Conservation (phyloP, 2,329 filamentous ascomycete species). For the Emmonsiellopsis sp. region DNA sequence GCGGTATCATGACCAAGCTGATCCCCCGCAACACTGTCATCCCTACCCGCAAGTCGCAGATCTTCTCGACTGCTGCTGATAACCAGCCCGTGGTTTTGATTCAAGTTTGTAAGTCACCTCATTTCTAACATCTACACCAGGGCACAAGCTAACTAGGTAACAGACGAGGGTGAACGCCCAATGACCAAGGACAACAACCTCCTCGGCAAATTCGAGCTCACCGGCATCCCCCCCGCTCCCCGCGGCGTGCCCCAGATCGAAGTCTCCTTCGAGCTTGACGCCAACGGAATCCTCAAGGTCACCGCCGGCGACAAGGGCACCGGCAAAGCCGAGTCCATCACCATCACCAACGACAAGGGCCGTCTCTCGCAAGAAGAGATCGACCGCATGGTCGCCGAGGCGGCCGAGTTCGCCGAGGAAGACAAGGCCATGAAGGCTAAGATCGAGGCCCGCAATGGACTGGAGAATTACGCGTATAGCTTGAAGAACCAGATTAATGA, state of each 20-base stretch:
- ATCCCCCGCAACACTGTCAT: slow-evolving; percentile 93
- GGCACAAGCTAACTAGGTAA: slow-evolving; percentile 12
- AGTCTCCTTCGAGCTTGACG: slow-evolving; percentile 94
- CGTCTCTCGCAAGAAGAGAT: slow-evolving; percentile 95
- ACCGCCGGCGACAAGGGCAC: slow-evolving; percentile 96
- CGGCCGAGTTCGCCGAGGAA: slow-evolving; percentile 97
- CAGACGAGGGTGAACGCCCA: slow-evolving; percentile 75
- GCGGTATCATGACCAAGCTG: slow-evolving; percentile 94
- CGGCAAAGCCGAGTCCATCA: slow-evolving; percentile 94
- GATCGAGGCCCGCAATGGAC: slow-evolving; percentile 90
- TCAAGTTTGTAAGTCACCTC: slow-evolving; percentile 58
- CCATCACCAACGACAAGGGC: slow-evolving; percentile 99
- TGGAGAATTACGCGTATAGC: slow-evolving; percentile 99
- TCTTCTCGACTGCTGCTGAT: slow-evolving; percentile 93
- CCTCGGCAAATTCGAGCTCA: slow-evolving; percentile 97
- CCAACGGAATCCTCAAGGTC: slow-evolving; percentile 97
- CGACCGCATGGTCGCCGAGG: slow-evolving; percentile 97
- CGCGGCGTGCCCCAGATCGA: slow-evolving; percentile 97
- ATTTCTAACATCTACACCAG: no score
- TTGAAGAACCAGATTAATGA: slow-evolving; percentile 99
- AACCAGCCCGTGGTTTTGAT: slow-evolving; percentile 95
- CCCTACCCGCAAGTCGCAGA: slow-evolving; percentile 93
- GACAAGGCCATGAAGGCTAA: slow-evolving; percentile 97
- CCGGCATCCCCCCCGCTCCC: slow-evolving; percentile 86
- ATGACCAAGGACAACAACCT: slow-evolving; percentile 97